These are phyloP conservation scores for Neonectria ditissima DNA, from an alignment of 2,329 filamentous ascomycete species.

Conservation along the genomic window DNA sequence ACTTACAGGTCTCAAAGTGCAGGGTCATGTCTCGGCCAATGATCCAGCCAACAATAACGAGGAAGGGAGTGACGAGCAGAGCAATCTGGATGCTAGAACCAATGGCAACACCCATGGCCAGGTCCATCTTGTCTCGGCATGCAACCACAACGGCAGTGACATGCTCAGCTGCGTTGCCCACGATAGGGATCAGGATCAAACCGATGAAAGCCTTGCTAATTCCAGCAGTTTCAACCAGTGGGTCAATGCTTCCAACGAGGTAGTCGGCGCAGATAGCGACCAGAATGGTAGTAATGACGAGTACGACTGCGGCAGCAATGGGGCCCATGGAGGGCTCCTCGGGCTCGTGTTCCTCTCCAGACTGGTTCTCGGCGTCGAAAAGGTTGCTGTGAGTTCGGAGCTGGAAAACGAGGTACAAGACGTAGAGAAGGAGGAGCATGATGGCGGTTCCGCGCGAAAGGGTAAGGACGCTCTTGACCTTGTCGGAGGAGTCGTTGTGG, in stretches of 20 bases:
- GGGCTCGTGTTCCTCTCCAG: conserved; percentile 58
- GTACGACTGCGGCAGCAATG: conserved; percentile 71
- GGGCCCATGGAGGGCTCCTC: conserved; percentile 69
- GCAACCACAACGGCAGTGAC: conserved; percentile 85
- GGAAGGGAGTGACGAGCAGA: conserved; percentile 81
- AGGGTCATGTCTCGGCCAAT: conserved; percentile 79
- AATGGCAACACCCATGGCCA: conserved; percentile 82
- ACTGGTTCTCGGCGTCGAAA: conserved; percentile 68
- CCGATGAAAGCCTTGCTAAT: conserved; percentile 87
- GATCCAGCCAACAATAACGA: conserved; percentile 85
- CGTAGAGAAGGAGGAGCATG: conserved; percentile 79
- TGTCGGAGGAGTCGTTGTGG: conserved; percentile 55
- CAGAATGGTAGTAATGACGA: conserved; percentile 76
- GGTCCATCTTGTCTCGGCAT: conserved; percentile 80
- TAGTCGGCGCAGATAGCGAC: conserved; percentile 83
- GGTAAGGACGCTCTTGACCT: conserved; percentile 70
- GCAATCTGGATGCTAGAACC: conserved; percentile 87
- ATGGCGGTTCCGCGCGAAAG: conserved; percentile 82
- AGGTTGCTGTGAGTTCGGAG: conserved; percentile 79
- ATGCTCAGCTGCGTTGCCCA: conserved; percentile 84
- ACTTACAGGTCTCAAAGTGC: conserved; percentile 75
- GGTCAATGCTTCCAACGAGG: conserved; percentile 80
- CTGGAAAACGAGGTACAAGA: conserved; percentile 83
- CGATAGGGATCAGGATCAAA: conserved; percentile 82
- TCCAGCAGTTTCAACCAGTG: conserved; percentile 74